These are phyloP conservation scores for Aspergillus egyptiacus DNA, from an alignment of 495 filamentous ascomycete genomes.

Conservation along the genomic window DNA sequence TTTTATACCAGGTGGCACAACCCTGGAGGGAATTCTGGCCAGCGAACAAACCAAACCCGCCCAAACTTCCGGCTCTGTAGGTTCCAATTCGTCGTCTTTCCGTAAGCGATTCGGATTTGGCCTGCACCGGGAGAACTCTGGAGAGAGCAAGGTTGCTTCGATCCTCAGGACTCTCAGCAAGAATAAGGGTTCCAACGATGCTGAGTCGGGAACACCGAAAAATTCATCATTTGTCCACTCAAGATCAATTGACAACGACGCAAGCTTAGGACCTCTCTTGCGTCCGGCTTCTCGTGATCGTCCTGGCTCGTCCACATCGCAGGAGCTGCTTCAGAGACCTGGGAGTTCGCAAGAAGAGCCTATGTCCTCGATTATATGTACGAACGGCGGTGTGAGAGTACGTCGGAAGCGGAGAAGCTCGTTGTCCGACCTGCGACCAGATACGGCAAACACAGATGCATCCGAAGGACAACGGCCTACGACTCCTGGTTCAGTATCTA, in stretches of 20 bases:
- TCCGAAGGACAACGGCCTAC: constrained; percentile 31
- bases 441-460: constrained; percentile 41
- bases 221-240: constrained; percentile 59
- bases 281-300: constrained; percentile 64
- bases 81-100: constrained; percentile 75
- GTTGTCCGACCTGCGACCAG: constrained; percentile 73
- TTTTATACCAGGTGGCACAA: constrained; percentile 43
- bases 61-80: constrained; percentile 51
- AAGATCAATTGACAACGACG: constrained; percentile 72
- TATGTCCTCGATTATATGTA: constrained; percentile 30
- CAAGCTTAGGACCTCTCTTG: constrained; percentile 41
- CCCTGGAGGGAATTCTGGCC: constrained; percentile 37
- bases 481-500: constrained; percentile 32
- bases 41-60: constrained; percentile 44
- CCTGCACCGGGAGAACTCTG: constrained; percentile 61
- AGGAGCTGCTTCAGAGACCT: constrained; percentile 41
- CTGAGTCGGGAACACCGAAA: constrained; percentile 52
- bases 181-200: constrained; percentile 55
- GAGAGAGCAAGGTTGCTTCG: constrained; percentile 64
- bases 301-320: constrained; percentile 42
- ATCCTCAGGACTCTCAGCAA: constrained; percentile 90
- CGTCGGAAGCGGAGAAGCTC: constrained; percentile 86
- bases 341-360: constrained; percentile 42
- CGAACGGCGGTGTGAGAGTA: constrained; percentile 36
- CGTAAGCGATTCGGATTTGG: constrained; percentile 78